Conservation (phyloP, 768 basidiomycete genomes). For the Boletellus ananas region DNA sequence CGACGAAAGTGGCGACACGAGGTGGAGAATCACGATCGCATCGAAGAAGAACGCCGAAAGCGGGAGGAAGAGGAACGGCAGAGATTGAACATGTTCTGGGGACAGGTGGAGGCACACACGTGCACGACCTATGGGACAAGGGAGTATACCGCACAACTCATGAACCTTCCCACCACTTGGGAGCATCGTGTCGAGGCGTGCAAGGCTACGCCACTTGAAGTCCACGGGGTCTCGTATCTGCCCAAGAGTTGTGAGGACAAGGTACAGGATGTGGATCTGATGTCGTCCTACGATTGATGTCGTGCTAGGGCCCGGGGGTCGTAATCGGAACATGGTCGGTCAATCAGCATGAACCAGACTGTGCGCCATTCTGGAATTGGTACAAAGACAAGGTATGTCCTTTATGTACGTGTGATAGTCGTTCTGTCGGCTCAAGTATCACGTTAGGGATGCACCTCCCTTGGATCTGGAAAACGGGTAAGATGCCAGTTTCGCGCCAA, state of each 20-base stretch:
- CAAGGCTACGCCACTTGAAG: constrained; percentile 19
- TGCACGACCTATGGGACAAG: constrained; percentile 27
- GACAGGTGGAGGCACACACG: constrained; percentile 6
- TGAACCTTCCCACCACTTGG: constrained; percentile 24
- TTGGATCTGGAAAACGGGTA: constrained; percentile 23
- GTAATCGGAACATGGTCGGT: constrained; percentile 26
- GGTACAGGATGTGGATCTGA: constrained; percentile 1
- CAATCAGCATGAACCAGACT: constrained; percentile 28
- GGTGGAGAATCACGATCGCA: constrained; percentile 15
- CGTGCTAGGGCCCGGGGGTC: constrained; percentile 13
- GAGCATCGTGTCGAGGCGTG: constrained; percentile 25
- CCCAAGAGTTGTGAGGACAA: constrained; percentile 21
- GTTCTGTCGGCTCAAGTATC: background rate
- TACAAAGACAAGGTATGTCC: constrained; percentile 29
- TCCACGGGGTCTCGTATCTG: constrained; percentile 19
- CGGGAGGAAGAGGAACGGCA: constrained; percentile 26
- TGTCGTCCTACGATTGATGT: background rate
- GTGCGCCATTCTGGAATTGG: constrained; percentile 23
- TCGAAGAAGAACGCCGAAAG: constrained; percentile 11
- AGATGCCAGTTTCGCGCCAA: background rate
- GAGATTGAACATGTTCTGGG: constrained; percentile 27
- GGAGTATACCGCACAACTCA: constrained; percentile 28
- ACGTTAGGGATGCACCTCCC: constrained; percentile 21
- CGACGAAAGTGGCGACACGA: constrained; percentile 18
- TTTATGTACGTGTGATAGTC: background rate